phyloP scores from a whole-genome alignment of 1,284 basidiomycete genomes.

The Rhodotorula sp. region DNA sequence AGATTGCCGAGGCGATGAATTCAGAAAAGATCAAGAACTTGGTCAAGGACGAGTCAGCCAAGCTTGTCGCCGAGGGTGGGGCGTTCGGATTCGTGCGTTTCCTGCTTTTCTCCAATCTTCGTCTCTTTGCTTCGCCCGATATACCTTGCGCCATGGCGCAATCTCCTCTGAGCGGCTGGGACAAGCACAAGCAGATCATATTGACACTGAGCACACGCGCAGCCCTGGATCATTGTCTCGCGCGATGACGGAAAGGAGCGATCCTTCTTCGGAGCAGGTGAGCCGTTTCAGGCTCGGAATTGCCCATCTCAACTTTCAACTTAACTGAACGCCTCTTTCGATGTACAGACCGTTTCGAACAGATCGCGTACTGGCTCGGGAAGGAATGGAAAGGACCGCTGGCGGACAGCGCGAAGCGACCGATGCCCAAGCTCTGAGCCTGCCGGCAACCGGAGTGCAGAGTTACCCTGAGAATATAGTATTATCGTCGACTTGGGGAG shows the following conservation, averaged over 20 bases:
- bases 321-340: neutral
- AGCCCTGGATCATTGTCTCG: conserved; percentile 37
- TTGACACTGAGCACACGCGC: neutral
- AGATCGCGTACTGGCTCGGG: conserved; percentile 35
- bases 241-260: conserved; percentile 21
- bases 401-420: neutral
- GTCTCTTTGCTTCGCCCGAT: neutral
- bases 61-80: conserved; percentile 19
- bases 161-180: too few species aligned
- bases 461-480: neutral
- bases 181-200: neutral
- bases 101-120: neutral
- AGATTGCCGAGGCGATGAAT: conserved; percentile 13
- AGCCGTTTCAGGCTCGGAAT: neutral
- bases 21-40: conserved; percentile 29
- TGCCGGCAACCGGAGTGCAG: neutral
- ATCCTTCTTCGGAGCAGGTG: conserved; percentile 31
- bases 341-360: conserved; percentile 33
- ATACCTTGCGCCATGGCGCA: too few species aligned
- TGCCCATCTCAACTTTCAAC: too few species aligned
- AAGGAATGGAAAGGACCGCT: conserved; percentile 32
- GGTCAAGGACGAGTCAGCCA: conserved; percentile 26
- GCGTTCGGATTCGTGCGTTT: conserved; percentile 31
- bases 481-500: too few species aligned
- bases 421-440: neutral